Percentiles rank a stretch among this genome's conserved stretches.
phyloP scores from a whole-genome alignment of 1,139 yeast genomes.

The Candida glucosophila region DNA sequence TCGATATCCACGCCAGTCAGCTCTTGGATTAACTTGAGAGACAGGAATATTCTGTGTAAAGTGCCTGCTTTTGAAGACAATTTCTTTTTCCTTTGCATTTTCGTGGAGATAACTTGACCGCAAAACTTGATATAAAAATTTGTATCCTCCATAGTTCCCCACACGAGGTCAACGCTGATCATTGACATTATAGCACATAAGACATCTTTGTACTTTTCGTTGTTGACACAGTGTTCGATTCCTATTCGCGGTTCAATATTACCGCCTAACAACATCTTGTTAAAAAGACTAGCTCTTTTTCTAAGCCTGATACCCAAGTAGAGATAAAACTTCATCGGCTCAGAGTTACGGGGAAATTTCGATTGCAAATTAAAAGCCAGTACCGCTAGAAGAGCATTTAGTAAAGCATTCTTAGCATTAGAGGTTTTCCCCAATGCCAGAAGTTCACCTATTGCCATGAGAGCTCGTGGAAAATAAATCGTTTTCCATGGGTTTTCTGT shows the following conservation, averaged over 20 bases:
- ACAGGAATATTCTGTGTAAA: constrained; percentile 70
- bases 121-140: constrained; percentile 68
- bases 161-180: constrained; percentile 82
- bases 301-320: constrained; percentile 68
- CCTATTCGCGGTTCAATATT: constrained; percentile 26
- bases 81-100: constrained; percentile 58
- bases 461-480: constrained; percentile 74
- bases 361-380: constrained; percentile 76
- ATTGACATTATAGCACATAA: constrained; percentile 76
- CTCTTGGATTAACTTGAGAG: constrained; percentile 68
- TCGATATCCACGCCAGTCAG: constrained; percentile 50
- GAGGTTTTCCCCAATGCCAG: constrained; percentile 69
- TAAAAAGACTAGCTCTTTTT: constrained; percentile 64
- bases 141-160: constrained; percentile 90
- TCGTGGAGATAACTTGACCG: constrained; percentile 62
- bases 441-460: constrained; percentile 74
- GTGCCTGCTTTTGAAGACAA: constrained; percentile 70
- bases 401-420: constrained; percentile 65
- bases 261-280: constrained; percentile 39
- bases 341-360: constrained; percentile 52
- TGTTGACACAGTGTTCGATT: constrained; percentile 43
- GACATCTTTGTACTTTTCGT: constrained; percentile 77
- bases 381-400: constrained; percentile 76
- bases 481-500: constrained; percentile 85
- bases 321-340: constrained; percentile 60